Evolutionary conservation across 257 asterid genomes (phyloP).

Genomic region (Solanum tarijense): DNA sequence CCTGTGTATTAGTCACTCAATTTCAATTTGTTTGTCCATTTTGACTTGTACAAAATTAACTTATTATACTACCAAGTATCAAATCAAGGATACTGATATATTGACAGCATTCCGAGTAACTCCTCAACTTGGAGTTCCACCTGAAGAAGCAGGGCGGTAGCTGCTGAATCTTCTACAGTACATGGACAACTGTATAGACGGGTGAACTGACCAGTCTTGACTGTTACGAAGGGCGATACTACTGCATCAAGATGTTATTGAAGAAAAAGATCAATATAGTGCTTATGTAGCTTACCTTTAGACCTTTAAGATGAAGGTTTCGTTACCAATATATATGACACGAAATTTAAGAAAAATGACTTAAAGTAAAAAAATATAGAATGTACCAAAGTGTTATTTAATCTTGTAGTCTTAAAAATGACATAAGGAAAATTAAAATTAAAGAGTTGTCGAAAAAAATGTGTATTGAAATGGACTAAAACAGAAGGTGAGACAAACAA

Average conservation of each 20-base stretch:
- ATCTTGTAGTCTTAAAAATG: too few relatives aligned
- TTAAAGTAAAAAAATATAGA: too few relatives aligned
- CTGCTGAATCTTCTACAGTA: not conserved
- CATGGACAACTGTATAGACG: not conserved
- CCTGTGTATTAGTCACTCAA: not conserved
- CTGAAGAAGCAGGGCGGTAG: not conserved
- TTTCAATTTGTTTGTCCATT: not conserved
- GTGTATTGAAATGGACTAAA: too few relatives aligned
- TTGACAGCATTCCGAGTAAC: too few relatives aligned
- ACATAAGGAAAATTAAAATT: not conserved
- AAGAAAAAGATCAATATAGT: too few relatives aligned
- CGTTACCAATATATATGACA: not conserved
- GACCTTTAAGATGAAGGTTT: not conserved
- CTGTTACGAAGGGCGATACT: not conserved
- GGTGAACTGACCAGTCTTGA: not conserved
- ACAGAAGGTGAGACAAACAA: not conserved
- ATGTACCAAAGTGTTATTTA: not conserved
- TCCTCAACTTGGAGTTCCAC: too few relatives aligned
- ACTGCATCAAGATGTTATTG: not conserved
- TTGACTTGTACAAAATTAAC: too few relatives aligned
- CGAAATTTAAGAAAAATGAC: too few relatives aligned
- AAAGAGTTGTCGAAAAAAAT: too few relatives aligned
- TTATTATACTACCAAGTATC: not conserved
- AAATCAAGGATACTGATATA: too few relatives aligned
- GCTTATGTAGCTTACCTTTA: not conserved